These are phyloP conservation scores for Phanerodontia chrysosporium DNA, from an alignment of 768 basidiomycete genomes.

Conservation along the genomic window DNA sequence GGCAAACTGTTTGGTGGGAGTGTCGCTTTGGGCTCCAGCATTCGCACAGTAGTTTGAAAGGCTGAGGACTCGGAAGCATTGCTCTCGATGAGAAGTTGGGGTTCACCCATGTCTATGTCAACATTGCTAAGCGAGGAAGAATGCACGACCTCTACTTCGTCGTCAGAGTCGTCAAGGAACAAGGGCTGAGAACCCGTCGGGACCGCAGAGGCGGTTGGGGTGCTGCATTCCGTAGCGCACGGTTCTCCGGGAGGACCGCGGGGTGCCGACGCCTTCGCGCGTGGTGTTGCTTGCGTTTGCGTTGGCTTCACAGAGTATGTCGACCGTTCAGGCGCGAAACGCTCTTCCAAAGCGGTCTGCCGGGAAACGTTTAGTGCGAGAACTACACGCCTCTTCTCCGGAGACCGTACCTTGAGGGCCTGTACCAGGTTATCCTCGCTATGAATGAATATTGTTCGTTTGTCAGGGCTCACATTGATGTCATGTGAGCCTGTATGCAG, in stretches of 20 bases:
- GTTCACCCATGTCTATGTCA: neutral
- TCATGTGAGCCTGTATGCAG: conserved; percentile 64
- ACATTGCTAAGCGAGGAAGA: neutral
- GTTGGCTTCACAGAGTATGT: conserved; percentile 53
- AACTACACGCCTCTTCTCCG: neutral
- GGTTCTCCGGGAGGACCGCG: neutral
- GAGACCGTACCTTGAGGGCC: conserved; percentile 63
- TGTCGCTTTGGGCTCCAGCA: neutral
- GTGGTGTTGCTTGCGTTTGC: neutral
- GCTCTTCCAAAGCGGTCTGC: conserved; percentile 61
- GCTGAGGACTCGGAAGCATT: neutral
- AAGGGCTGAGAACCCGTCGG: conserved; percentile 9
- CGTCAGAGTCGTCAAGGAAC: conserved; percentile 22
- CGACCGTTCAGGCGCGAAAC: conserved; percentile 67
- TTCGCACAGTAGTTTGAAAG: neutral
- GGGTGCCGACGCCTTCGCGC: neutral
- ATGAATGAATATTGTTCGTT: conserved; percentile 90
- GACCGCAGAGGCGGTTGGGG: neutral
- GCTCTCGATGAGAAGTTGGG: neutral
- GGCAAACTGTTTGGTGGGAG: neutral
- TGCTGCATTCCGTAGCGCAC: neutral
- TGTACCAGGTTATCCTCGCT: conserved; percentile 77
- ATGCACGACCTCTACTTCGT: conserved; percentile 4
- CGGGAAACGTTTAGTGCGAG: neutral
- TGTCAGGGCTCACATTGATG: conserved; percentile 95